Evolutionary conservation across 805 yeast genomes (phyloP).

Genomic region (Limtongia smithiae): DNA sequence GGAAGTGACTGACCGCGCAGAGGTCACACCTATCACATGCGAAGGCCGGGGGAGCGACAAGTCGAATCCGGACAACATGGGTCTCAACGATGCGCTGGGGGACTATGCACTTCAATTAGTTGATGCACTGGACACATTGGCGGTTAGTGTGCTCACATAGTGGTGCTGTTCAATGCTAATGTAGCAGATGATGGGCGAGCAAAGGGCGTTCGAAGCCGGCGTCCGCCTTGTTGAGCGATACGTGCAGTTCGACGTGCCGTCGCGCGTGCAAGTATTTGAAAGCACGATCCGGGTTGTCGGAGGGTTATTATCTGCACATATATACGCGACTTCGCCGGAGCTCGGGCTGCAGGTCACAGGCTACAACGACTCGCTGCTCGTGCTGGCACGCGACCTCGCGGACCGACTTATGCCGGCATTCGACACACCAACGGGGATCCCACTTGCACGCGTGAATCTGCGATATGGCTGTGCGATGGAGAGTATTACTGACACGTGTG

Average conservation of each 20-base stretch:
- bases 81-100: conserved; percentile 79
- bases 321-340: conserved; percentile 55
- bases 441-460: conserved; percentile 76
- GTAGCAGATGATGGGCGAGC: conserved; percentile 49
- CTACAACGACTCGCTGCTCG: conserved; percentile 71
- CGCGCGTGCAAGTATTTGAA: conserved; percentile 85
- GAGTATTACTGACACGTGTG: conserved; percentile 60
- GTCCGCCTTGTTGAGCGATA: conserved; percentile 43
- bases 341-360: conserved; percentile 42
- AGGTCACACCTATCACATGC: conserved; percentile 72
- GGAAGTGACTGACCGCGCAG: too few species aligned
- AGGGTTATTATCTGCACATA: conserved; percentile 73
- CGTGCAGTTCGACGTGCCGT: conserved; percentile 54
- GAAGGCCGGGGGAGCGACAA: conserved; percentile 62
- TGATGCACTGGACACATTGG: conserved; percentile 75
- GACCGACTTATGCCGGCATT: conserved; percentile 67
- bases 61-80: conserved; percentile 49
- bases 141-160: conserved; percentile 40
- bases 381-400: conserved; percentile 73
- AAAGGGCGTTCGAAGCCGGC: conserved; percentile 49
- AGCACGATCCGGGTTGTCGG: conserved; percentile 79
- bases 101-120: conserved; percentile 74
- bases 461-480: conserved; percentile 45
- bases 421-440: conserved; percentile 58
- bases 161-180: background rate